Conservation (phyloP, 2,329 filamentous ascomycete genomes). For the Aspergillus sp. region DNA sequence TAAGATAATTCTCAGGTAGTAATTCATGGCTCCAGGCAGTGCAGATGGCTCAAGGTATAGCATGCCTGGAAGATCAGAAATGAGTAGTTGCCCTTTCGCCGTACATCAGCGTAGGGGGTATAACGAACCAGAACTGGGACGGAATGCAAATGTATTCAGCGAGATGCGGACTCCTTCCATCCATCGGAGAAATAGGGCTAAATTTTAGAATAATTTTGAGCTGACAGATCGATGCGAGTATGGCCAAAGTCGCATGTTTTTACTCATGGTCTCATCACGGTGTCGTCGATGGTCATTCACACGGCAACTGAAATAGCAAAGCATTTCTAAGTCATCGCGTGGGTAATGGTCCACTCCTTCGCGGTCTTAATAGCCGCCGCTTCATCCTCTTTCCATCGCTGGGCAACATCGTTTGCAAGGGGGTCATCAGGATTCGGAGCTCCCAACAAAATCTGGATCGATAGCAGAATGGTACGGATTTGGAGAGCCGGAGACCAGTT, state of each 20-base stretch:
- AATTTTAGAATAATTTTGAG: constrained; percentile 10
- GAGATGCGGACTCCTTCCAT: constrained; percentile 6
- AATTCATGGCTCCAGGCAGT: constrained; percentile 3
- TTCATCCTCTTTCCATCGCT: constrained; percentile 97
- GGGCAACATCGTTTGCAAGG: constrained; percentile 95
- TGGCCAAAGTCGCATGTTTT: constrained; percentile 20
- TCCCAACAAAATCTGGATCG: constrained; percentile 93
- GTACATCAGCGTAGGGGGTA: constrained; percentile 6
- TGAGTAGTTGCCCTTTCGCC: constrained; percentile 2
- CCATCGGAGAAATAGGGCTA: constrained; percentile 1
- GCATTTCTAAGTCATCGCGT: constrained; percentile 59
- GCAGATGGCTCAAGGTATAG: constrained; percentile 2
- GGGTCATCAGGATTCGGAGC: constrained; percentile 98
- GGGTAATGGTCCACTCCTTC: constrained; percentile 84
- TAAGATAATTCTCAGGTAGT: constrained; percentile 8
- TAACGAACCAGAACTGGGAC: constrained; percentile 10
- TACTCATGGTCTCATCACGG: constrained; percentile 35
- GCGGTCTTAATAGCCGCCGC: constrained; percentile 88
- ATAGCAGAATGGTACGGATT: constrained; percentile 97
- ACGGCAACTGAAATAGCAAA: constrained; percentile 12
- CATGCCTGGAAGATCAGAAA: background rate
- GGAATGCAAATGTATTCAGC: constrained; percentile 11
- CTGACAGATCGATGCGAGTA: constrained; percentile 17
- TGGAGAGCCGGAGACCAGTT: constrained; percentile 99
- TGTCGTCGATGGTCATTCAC: constrained; percentile 16